Evolutionary conservation across 192 early-diverging fungal genomes (phyloP).

Genomic region (Coemansia sp.): DNA sequence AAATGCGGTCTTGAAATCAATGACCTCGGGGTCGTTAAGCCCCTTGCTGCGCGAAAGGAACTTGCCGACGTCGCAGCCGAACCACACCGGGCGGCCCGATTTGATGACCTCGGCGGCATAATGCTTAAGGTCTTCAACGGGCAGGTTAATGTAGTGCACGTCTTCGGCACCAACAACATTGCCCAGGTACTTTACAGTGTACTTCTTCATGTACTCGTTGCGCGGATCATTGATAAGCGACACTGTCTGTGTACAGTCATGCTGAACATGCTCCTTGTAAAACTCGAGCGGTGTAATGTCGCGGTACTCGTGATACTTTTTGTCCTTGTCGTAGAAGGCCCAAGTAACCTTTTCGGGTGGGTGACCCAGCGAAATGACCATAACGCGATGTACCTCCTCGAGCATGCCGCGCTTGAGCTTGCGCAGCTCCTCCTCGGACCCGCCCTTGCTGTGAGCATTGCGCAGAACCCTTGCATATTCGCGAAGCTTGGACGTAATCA

Average conservation of each 20-base stretch:
- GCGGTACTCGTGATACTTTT: constrained; percentile 56
- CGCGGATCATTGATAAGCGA: constrained; percentile 76
- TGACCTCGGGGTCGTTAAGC: constrained; percentile 60
- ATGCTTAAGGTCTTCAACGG: constrained; percentile 55
- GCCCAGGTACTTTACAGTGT: constrained; percentile 71
- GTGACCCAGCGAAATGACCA: constrained; percentile 69
- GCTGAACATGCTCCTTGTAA: constrained; percentile 58
- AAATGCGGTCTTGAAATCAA: constrained; percentile 67
- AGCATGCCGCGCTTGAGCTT: constrained; percentile 58
- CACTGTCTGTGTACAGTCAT: constrained; percentile 58
- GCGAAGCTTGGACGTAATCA: constrained; percentile 65
- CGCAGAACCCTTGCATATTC: constrained; percentile 67
- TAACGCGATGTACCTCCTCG: constrained; percentile 65
- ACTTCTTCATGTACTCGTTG: constrained; percentile 58
- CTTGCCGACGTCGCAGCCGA: constrained; percentile 75
- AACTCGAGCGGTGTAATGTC: constrained; percentile 63
- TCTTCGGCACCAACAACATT: constrained; percentile 67
- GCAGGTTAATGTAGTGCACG: constrained; percentile 68
- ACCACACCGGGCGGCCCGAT: constrained; percentile 69
- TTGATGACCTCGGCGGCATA: constrained; percentile 59
- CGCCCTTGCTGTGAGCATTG: constrained; percentile 45
- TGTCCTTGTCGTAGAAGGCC: constrained; percentile 69
- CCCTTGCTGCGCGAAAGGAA: constrained; percentile 55
- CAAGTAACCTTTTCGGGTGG: constrained; percentile 68
- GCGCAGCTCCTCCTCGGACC: constrained; percentile 47